These are phyloP conservation scores for Fraxinus nigra DNA, from an alignment of 305 asterid species.

Conservation along the genomic window DNA sequence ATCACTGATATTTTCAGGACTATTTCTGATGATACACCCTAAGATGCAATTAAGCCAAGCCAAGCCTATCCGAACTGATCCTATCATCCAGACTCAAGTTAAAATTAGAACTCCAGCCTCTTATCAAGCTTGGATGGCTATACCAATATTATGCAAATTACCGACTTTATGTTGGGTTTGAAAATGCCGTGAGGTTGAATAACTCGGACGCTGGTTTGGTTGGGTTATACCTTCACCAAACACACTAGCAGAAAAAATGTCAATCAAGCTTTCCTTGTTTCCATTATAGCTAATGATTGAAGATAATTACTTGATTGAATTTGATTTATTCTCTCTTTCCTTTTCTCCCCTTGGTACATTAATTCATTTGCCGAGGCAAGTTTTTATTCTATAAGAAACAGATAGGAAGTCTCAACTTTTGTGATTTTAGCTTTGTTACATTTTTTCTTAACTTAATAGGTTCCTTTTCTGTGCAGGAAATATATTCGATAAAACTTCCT, in stretches of 20 bases:
- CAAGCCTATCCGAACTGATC: background rate
- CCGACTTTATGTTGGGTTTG: background rate
- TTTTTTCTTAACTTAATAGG: constrained; percentile 12
- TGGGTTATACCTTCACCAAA: background rate
- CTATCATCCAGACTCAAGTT: background rate
- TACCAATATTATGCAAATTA: background rate
- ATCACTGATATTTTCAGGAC: background rate
- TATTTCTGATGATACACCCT: background rate
- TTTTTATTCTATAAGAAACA: background rate
- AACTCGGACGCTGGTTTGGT: background rate
- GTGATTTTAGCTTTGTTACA: constrained; percentile 8
- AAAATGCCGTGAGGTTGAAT: too few relatives aligned
- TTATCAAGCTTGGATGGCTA: background rate
- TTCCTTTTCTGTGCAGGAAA: constrained; percentile 52
- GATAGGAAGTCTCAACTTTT: constrained; percentile 1
- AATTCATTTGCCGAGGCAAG: background rate
- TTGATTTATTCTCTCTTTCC: background rate
- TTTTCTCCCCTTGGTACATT: background rate
- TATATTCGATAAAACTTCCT: constrained; percentile 90
- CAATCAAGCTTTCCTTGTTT: background rate
- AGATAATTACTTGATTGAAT: background rate
- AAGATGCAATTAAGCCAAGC: background rate
- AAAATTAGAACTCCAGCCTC: background rate
- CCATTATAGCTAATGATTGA: background rate
- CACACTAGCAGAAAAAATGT: background rate